phyloP scores from a whole-genome alignment of 495 filamentous ascomycete species.

The Penicillium silybi region DNA sequence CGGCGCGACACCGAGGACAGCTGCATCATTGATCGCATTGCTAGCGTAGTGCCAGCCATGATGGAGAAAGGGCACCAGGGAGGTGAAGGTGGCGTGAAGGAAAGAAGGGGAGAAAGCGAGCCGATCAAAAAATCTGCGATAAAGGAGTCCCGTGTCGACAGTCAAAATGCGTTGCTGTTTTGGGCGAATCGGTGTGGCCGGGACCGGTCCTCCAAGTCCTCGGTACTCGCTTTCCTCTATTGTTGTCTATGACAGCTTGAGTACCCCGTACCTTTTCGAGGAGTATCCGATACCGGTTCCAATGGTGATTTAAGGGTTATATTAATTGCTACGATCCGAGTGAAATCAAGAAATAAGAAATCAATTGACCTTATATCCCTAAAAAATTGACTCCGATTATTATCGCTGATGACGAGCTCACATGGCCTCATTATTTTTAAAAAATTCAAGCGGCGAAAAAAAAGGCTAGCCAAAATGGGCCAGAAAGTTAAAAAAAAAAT shows the following conservation, averaged over 20 bases:
- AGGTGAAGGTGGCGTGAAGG: slow-evolving; percentile 13
- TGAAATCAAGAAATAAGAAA: no score
- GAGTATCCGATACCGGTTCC: not conserved
- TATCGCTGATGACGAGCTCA: not conserved
- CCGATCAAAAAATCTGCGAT: slow-evolving; percentile 24
- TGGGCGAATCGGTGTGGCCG: slow-evolving; percentile 42
- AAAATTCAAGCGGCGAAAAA: not conserved
- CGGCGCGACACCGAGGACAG: slow-evolving; percentile 41
- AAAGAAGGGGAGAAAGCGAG: slow-evolving; percentile 6
- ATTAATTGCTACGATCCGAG: not conserved
- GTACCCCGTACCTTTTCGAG: not conserved
- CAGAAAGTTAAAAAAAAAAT: no score
- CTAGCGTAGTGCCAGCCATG: slow-evolving; percentile 43
- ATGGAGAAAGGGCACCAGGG: slow-evolving; percentile 18
- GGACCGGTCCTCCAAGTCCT: not conserved
- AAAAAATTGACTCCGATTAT: not conserved
- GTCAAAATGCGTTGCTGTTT: slow-evolving; percentile 31
- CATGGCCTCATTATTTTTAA: not conserved
- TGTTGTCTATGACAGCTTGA: not conserved
- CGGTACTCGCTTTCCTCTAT: not conserved
- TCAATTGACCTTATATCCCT: not conserved
- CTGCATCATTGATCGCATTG: slow-evolving; percentile 38
- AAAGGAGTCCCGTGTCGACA: slow-evolving; percentile 4
- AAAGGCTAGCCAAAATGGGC: not conserved
- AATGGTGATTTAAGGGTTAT: not conserved